phyloP scores from a whole-genome alignment of 129 eudicot genomes.

The Ambrosia artemisiifolia region DNA sequence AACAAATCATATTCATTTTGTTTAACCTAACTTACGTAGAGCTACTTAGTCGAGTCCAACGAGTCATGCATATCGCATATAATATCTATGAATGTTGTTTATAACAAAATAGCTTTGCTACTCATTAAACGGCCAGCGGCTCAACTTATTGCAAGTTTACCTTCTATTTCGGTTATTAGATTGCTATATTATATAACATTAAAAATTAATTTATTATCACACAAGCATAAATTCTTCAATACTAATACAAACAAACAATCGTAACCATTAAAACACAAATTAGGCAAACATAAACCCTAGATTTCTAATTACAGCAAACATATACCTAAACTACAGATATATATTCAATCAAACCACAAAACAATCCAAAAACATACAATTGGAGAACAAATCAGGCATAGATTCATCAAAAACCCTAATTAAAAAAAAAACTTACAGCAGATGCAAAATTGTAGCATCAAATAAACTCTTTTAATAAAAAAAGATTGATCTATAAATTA shows the following conservation, averaged over 20 bases:
- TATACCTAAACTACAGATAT: slow-evolving; percentile 6
- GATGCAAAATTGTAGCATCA: neutral
- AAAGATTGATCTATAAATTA: slow-evolving; percentile 13
- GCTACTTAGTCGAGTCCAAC: too few species aligned
- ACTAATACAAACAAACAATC: neutral
- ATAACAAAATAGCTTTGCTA: too few species aligned
- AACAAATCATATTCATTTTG: neutral
- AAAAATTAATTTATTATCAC: neutral
- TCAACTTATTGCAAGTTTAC: too few species aligned
- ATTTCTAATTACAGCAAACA: neutral
- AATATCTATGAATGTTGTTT: too few species aligned
- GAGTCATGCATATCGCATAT: too few species aligned
- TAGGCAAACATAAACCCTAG: neutral
- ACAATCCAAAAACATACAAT: slow-evolving; percentile 6
- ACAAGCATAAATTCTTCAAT: neutral
- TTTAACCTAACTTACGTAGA: neutral
- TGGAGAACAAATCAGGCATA: neutral
- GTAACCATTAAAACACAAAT: neutral
- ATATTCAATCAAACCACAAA: neutral
- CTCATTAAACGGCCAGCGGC: too few species aligned
- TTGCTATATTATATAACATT: too few species aligned
- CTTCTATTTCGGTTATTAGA: too few species aligned
- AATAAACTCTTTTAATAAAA: neutral
- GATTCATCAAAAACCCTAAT: neutral
- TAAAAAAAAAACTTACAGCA: neutral